phyloP scores from a whole-genome alignment of 1,284 basidiomycete species.

The Vanrija pseudolonga region DNA sequence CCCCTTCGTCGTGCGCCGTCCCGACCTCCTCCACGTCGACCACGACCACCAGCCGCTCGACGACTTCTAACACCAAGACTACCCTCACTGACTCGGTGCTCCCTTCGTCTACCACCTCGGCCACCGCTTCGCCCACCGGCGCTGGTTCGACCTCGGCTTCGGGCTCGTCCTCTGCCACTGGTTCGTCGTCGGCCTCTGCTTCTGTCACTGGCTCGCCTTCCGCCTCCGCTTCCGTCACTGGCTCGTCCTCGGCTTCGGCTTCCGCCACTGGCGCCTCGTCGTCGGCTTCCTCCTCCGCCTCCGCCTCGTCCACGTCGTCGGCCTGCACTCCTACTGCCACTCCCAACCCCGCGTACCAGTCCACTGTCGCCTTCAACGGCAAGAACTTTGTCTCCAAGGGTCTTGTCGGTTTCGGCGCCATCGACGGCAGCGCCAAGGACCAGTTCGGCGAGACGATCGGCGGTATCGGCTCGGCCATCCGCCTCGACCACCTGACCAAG shows the following conservation, averaged over 20 bases:
- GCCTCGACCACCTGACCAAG: slow-evolving; percentile 17
- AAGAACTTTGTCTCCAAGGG: slow-evolving; percentile 38
- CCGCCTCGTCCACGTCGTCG: neutral
- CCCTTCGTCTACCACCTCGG: neutral
- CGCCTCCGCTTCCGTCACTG: neutral
- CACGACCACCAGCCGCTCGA: too few relatives aligned
- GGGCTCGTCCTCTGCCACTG: slow-evolving; percentile 5
- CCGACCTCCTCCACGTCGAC: too few relatives aligned
- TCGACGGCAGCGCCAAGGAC: slow-evolving; percentile 32
- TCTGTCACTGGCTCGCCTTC: slow-evolving; percentile 5
- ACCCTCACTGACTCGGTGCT: too few relatives aligned
- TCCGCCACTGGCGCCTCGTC: neutral
- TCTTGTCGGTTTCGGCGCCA: slow-evolving; percentile 44
- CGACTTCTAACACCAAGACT: too few relatives aligned
- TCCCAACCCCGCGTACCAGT: neutral
- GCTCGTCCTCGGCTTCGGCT: slow-evolving; percentile 1
- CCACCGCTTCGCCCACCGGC: neutral
- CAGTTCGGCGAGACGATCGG: slow-evolving; percentile 42
- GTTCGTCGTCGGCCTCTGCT: neutral
- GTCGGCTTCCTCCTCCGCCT: neutral
- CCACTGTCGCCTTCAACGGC: slow-evolving; percentile 14
- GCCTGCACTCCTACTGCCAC: neutral
- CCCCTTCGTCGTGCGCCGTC: too few relatives aligned
- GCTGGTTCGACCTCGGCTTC: slow-evolving; percentile 3
- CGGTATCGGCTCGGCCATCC: slow-evolving; percentile 36